A percentile compares a stretch with the other conserved stretches of the same genome.
These are phyloP conservation scores for Cyclotella cryptica DNA, from an alignment of 108 stramenopile genomes.

Conservation along the genomic window DNA sequence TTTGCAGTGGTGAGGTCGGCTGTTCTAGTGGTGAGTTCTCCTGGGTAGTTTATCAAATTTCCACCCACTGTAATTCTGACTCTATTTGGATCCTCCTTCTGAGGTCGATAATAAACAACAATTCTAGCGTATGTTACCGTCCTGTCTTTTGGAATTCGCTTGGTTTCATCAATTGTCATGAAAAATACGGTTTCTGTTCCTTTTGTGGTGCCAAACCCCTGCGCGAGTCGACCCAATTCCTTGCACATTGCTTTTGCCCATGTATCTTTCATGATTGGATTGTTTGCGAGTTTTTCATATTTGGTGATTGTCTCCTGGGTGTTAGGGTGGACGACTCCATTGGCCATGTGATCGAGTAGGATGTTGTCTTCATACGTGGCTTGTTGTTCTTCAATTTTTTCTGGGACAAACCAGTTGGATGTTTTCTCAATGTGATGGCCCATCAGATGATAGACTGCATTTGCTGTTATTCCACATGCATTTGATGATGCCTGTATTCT, in stretches of 20 bases:
- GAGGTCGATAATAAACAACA: neutral
- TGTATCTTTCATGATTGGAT: neutral
- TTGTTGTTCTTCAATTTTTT: too few species aligned
- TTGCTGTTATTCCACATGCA: too few species aligned
- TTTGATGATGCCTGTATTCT: too few species aligned
- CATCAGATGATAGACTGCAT: too few species aligned
- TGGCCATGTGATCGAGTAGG: neutral
- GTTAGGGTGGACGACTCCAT: neutral
- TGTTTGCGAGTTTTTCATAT: constrained; percentile 26
- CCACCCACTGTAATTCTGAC: neutral
- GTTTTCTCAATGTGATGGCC: too few species aligned
- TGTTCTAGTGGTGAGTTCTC: constrained; percentile 23
- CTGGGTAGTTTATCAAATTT: neutral
- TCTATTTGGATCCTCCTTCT: neutral
- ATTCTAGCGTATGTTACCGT: constrained; percentile 1
- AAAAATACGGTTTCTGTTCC: constrained; percentile 21
- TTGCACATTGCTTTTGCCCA: constrained; percentile 40
- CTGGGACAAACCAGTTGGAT: too few species aligned
- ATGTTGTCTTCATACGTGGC: too few species aligned
- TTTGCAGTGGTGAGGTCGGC: neutral
- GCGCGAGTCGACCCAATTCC: constrained; percentile 51
- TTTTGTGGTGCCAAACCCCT: constrained; percentile 25
- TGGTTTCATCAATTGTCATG: neutral
- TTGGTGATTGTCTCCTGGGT: constrained; percentile 19
- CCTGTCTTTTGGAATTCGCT: constrained; percentile 8